These are phyloP conservation scores for Amanita polypyramis DNA, from an alignment of 768 basidiomycete genomes.

Conservation along the genomic window DNA sequence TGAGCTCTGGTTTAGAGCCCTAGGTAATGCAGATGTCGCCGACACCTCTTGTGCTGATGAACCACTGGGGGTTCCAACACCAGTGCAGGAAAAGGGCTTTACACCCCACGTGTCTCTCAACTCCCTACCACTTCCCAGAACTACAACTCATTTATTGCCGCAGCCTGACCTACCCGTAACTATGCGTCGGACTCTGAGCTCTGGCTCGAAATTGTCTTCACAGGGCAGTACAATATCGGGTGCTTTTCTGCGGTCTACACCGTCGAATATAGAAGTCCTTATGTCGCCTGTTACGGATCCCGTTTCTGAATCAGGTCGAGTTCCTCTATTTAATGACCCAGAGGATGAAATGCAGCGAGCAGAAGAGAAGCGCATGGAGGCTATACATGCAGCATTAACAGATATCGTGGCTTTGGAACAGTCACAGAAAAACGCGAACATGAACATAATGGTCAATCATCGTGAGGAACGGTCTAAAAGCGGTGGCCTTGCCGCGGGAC, in stretches of 20 bases:
- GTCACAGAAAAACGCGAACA: constrained; percentile 20
- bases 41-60: constrained; percentile 13
- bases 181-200: constrained; percentile 29
- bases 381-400: constrained; percentile 91
- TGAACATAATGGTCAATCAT: neutral
- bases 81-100: constrained; percentile 4
- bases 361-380: constrained; percentile 84
- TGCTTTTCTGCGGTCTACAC: constrained; percentile 15
- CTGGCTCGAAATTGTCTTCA: constrained; percentile 26
- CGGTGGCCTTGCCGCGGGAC: constrained; percentile 5
- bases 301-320: constrained; percentile 44
- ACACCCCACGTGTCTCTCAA: neutral
- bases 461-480: neutral
- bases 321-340: constrained; percentile 75
- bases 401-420: constrained; percentile 89
- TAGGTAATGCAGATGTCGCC: constrained; percentile 53
- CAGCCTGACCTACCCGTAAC: constrained; percentile 31
- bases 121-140: neutral
- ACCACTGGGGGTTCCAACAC: constrained; percentile 12
- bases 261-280: constrained; percentile 68
- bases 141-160: constrained; percentile 11
- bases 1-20: constrained; percentile 87
- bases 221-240: constrained; percentile 14
- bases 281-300: constrained; percentile 60
- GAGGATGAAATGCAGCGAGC: constrained; percentile 60